phyloP scores from a whole-genome alignment of 163 green algal genomes.

The Trebouxia gelatinosa region DNA sequence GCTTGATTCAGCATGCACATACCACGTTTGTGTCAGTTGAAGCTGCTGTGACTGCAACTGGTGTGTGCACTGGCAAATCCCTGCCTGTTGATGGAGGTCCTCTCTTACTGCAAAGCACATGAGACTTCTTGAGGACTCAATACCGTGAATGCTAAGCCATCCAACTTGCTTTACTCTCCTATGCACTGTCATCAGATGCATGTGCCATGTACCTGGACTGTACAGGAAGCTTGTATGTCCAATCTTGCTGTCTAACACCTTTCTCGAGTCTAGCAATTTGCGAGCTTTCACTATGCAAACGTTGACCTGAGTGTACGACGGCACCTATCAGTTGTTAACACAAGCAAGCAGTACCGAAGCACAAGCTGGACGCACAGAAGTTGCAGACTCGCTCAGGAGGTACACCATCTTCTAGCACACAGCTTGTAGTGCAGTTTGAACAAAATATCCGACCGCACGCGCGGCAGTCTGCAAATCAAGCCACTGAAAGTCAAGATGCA shows the following conservation, averaged over 20 bases:
- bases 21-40: neutral
- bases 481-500: neutral
- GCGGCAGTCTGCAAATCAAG: slow-evolving; percentile 42
- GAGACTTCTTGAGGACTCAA: too few species aligned
- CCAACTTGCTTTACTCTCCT: too few species aligned
- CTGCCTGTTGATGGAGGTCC: too few species aligned
- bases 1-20: neutral
- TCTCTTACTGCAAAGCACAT: too few species aligned
- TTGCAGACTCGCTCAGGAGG: slow-evolving; percentile 53
- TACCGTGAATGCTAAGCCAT: too few species aligned
- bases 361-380: slow-evolving; percentile 49
- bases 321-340: neutral
- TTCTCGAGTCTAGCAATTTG: neutral
- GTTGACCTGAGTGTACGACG: neutral
- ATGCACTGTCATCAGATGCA: neutral
- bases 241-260: neutral
- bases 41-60: too few species aligned
- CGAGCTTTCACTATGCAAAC: neutral
- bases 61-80: too few species aligned
- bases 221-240: neutral
- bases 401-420: slow-evolving; percentile 36
- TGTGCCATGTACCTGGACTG: too few species aligned
- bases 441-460: slow-evolving; percentile 76
- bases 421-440: slow-evolving; percentile 55
- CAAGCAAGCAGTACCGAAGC: neutral